Evolutionary conservation across 129 eudicot species (phyloP), one percentile per base, ranked within the genome.

Genomic region (Chrysanthemum makinoi): DNA sequence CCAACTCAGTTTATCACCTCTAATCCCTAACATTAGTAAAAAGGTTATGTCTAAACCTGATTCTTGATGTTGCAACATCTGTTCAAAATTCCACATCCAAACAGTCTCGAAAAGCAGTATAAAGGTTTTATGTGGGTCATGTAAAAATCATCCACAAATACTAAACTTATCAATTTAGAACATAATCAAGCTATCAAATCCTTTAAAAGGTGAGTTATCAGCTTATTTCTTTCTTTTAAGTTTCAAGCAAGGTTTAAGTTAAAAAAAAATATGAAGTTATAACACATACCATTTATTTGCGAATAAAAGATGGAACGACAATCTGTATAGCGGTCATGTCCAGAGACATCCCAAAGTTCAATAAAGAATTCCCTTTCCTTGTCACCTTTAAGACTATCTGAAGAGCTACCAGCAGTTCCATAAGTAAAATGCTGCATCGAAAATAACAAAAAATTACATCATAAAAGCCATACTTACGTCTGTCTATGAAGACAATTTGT

Each of bases 331-430:
- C 89, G 84, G 5, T 90, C 99, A 81, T 94, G 97, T 57, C 99
- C 99, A 13, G 97, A 94, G 20, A 94, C 83, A 80, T 94, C 99
- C 99, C 99, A 94, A 18, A 94, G 93, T 84, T 94, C 99, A 68
- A 94, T 70, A 66, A 94, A 94, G 79, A 94, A 94, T 28, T 94
- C 99, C 65, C 96, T 84, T 26, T 90, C 99, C 12, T 73, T 58
- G 72, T 94, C 97, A 20, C 95, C 97, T 77, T 79, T 86, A 52
- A 78, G 65, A 76, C 86, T 90, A 77, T 59, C 88, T 46, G 97
- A 94, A 62, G 97, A 87, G 82, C 97, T 88, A 46, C 89, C 80
- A 75, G 96, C 72, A 70, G 77, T 77, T 77, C 97, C 96, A 72
- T 87, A 87, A 14, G 97, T 87, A 49, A 79, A 84, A 56, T 94